Evolutionary conservation across 768 basidiomycete species (phyloP).

Genomic region (Boletus tomentosulus): DNA sequence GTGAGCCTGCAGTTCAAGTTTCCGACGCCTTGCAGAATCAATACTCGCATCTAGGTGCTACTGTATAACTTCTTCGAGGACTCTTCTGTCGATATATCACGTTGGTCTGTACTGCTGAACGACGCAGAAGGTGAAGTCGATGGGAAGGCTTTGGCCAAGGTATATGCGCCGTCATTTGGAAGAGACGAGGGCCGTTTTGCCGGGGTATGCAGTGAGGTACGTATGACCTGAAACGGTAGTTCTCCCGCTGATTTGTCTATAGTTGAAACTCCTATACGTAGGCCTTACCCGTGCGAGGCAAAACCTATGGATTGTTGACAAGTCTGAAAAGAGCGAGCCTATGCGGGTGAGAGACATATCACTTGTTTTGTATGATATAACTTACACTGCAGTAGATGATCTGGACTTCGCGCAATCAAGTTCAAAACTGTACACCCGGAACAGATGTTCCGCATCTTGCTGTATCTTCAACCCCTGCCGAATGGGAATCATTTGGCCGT

Average conservation of each 20-base stretch:
- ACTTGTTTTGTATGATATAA: too few relatives aligned
- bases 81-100: constrained; percentile 45
- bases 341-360: too few relatives aligned
- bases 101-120: constrained; percentile 60
- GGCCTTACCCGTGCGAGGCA: constrained; percentile 67
- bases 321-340: too few relatives aligned
- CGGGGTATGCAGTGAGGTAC: constrained; percentile 56
- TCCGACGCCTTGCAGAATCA: background rate
- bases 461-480: too few relatives aligned
- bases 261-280: too few relatives aligned
- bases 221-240: background rate
- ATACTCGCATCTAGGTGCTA: constrained; percentile 48
- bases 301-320: too few relatives aligned
- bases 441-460: too few relatives aligned
- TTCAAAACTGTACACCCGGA: too few relatives aligned
- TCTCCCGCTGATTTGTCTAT: background rate
- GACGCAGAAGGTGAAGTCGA: constrained; percentile 26
- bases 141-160: constrained; percentile 5
- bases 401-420: too few relatives aligned
- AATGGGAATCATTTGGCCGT: too few relatives aligned
- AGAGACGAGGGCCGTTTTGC: constrained; percentile 45
- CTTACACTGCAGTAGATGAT: too few relatives aligned
- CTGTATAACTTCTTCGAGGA: constrained; percentile 45
- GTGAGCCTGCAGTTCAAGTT: background rate
- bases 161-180: constrained; percentile 43